A percentile compares a stretch with the other conserved stretches of the same genome.
Conservation (phyloP, 2,329 filamentous ascomycete genomes). For the Alternaria rosae region DNA sequence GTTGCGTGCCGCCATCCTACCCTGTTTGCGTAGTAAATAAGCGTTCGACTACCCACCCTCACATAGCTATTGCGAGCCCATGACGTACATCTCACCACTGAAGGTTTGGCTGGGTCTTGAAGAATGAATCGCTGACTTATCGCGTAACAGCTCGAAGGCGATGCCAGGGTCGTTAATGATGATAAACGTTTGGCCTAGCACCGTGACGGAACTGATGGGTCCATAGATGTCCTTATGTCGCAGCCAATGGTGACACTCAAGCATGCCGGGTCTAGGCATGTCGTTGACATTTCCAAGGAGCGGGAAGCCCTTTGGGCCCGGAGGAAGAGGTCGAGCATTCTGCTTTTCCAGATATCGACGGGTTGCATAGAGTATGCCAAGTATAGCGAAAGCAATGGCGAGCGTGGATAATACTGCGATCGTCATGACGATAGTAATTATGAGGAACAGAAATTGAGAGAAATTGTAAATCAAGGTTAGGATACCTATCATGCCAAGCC, state of each 20-base stretch:
- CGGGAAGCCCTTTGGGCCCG: conserved; percentile 58
- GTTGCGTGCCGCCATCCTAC: conserved; percentile 30
- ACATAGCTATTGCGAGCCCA: conserved; percentile 10
- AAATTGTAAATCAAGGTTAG: not conserved
- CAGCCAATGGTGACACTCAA: conserved; percentile 54
- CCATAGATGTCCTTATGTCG: conserved; percentile 50
- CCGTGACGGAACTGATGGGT: conserved; percentile 32
- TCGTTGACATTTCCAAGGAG: conserved; percentile 61
- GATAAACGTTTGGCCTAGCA: conserved; percentile 34
- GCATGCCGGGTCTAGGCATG: conserved; percentile 51
- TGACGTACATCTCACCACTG: conserved; percentile 28
- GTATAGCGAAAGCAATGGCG: not conserved
- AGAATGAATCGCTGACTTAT: conserved; percentile 32
- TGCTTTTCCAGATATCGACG: not conserved
- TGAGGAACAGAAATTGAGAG: not conserved
- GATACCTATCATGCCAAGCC: not conserved
- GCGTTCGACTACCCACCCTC: not conserved
- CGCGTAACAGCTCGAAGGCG: conserved; percentile 33
- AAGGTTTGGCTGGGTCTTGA: conserved; percentile 27
- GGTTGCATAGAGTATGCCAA: not conserved
- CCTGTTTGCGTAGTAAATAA: not conserved
- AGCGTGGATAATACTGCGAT: not conserved
- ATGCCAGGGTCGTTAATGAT: conserved; percentile 34
- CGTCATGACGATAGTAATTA: not conserved
- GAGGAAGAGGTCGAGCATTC: conserved; percentile 49